These are phyloP conservation scores for Pestalotiopsis sp. DNA, from an alignment of 2,329 filamentous ascomycete genomes.

Conservation along the genomic window DNA sequence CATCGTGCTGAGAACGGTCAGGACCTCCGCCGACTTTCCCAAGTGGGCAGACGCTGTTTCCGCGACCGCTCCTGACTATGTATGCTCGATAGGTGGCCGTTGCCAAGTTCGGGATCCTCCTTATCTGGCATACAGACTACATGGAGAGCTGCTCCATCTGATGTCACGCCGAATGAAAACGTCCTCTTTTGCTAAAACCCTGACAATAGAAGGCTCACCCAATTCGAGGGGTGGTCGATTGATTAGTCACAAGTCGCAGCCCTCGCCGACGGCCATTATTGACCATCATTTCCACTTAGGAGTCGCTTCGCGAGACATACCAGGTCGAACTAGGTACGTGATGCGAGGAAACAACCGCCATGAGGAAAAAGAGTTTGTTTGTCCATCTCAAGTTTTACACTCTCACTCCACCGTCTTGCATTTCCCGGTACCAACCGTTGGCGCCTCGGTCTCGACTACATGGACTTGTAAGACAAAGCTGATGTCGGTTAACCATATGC, in stretches of 20 bases:
- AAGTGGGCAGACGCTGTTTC: not conserved
- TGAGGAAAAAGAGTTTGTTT: no score
- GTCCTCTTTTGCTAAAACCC: not conserved
- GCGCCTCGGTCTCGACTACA: no score
- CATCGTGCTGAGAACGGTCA: not conserved
- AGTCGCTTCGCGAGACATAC: no score
- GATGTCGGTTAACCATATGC: no score
- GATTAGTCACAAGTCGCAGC: not conserved
- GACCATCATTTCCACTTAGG: no score
- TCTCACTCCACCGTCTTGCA: no score
- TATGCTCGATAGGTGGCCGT: not conserved
- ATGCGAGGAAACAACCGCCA: no score
- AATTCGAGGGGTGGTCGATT: not conserved
- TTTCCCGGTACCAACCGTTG: no score
- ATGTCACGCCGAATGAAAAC: not conserved
- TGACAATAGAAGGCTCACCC: not conserved
- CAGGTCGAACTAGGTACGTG: no score
- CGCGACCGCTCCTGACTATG: not conserved
- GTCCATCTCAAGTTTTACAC: no score
- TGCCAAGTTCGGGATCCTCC: not conserved
- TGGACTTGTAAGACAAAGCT: no score
- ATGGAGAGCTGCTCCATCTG: not conserved
- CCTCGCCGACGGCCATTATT: no score
- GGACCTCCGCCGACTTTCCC: slow-evolving; percentile 1
- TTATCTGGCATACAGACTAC: not conserved